Evolutionary conservation across 352 stramenopile species (phyloP).

Genomic region (Globisporangium paroecandrum): DNA sequence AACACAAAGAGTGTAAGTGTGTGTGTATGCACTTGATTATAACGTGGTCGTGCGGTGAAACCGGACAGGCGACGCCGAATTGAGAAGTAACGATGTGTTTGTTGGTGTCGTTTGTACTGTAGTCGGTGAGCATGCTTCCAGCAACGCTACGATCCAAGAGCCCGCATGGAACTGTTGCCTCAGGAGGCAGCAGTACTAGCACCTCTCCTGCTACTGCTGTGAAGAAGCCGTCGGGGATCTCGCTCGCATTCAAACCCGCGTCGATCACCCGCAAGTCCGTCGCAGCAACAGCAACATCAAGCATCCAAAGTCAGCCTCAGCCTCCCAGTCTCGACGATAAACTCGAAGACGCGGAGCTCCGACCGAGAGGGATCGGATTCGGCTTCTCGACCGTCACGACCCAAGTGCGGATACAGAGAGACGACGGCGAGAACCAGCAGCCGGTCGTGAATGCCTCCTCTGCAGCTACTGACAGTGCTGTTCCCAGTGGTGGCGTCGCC

Average conservation of each 20-base stretch:
- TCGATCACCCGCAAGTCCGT: slow-evolving; percentile 44
- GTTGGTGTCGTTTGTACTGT: neutral
- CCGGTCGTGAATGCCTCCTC: neutral
- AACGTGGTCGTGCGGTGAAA: neutral
- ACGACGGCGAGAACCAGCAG: slow-evolving; percentile 16
- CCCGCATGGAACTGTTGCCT: slow-evolving; percentile 12
- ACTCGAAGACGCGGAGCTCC: slow-evolving; percentile 1
- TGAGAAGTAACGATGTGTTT: neutral
- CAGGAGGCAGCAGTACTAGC: neutral
- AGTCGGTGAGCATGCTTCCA: slow-evolving; percentile 51
- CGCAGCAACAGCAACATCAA: neutral
- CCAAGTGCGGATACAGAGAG: slow-evolving; percentile 33
- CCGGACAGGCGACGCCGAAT: neutral
- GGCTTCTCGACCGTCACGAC: slow-evolving; percentile 38
- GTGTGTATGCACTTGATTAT: neutral
- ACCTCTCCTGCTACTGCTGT: neutral
- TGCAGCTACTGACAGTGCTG: neutral
- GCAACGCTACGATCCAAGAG: slow-evolving; percentile 46
- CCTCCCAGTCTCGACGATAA: neutral
- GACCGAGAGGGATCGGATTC: slow-evolving; percentile 19
- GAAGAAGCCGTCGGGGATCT: slow-evolving; percentile 27
- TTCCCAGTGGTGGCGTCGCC: neutral
- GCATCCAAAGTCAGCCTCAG: neutral
- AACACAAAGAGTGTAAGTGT: slow-evolving; percentile 18
- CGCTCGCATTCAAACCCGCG: slow-evolving; percentile 55